Conservation (phyloP, 202 grass and related monocot species). For the Musa balbisiana region DNA sequence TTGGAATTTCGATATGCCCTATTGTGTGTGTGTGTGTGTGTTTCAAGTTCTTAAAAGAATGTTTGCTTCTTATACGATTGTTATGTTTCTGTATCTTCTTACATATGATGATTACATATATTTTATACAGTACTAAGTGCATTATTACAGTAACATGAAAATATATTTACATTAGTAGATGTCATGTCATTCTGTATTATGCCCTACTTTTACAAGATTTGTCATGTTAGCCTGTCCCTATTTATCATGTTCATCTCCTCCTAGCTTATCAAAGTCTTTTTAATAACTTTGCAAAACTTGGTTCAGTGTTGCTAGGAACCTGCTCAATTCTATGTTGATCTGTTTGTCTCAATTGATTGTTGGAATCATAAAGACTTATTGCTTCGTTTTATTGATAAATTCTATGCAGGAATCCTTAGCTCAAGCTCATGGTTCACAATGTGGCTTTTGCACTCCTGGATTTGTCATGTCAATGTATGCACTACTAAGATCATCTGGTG, state of each 20-base stretch:
- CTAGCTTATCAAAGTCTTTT: not conserved
- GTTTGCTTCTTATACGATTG: too few species aligned
- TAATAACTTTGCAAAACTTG: not conserved
- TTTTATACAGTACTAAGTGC: not conserved
- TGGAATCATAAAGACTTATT: slow-evolving; percentile 9
- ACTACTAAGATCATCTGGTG: slow-evolving; percentile 72
- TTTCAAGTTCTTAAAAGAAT: too few species aligned
- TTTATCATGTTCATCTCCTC: not conserved
- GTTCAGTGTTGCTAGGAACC: not conserved
- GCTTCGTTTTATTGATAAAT: slow-evolving; percentile 12
- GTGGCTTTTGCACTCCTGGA: slow-evolving; percentile 98
- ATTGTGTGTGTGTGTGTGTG: too few species aligned
- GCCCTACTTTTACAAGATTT: not conserved
- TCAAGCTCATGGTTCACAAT: slow-evolving; percentile 85
- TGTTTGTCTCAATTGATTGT: slow-evolving; percentile 5
- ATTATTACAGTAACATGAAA: not conserved
- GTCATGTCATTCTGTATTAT: too few species aligned
- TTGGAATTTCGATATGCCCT: too few species aligned
- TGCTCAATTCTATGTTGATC: not conserved
- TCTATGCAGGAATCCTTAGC: slow-evolving; percentile 72
- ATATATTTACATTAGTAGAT: not conserved
- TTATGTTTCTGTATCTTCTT: not conserved
- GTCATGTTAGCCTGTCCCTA: not conserved
- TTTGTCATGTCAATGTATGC: slow-evolving; percentile 99
- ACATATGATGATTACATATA: not conserved